Base-by-base conservation (phyloP, 2,329 filamentous ascomycete species). In the Aspergillus pseudoviridinutans region DNA sequence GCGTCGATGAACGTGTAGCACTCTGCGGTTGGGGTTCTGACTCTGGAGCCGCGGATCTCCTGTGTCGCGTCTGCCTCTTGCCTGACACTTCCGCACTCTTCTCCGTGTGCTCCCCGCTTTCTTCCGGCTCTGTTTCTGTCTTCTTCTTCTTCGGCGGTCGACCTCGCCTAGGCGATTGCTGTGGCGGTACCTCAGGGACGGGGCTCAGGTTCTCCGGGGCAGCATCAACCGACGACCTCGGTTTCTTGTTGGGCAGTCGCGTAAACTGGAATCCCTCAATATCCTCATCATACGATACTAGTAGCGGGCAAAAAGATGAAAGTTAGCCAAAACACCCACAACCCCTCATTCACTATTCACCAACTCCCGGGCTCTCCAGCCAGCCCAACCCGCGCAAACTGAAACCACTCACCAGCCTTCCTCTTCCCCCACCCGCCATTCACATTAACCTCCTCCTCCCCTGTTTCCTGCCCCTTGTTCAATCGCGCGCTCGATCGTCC, bases 231-330 rank as follows among this genome's bases (percentile, higher is more conserved):
- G 76, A 71, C 56, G 81, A 77, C 57, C 80, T 80, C 47, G 83
- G 82, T 75, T 88, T 91, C 59, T 81, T 80, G 67, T 84, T 77
- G 69, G 89, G 89, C 10, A 86, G 79, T 60, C 89, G 84, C 61
- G 87, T 85, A 71, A 92, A 92, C 57, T 85, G 80, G 66, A 92
- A 92, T 61, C 90, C 90, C 66, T 89, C 89, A 77, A 90, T 87
- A 67, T 89, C 84, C 72, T 92, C 89, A 66, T 90, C 87, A 66
- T 87, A 88, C 7, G 53, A 27, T 60, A 75, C 80, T 78, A 61
- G 41, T n/a, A 41, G 29, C 20, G 17, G 4, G 25, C 1, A n/a
- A 29, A 38, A 49, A 20, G 28, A 27, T 25, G 59, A 25, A 17
- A 57, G 58, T 44, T 46, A 28, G 27, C 4, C 27, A 47, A 24